Conservation (phyloP, 1,284 basidiomycete genomes). For the Phenoliferia sp. region DNA sequence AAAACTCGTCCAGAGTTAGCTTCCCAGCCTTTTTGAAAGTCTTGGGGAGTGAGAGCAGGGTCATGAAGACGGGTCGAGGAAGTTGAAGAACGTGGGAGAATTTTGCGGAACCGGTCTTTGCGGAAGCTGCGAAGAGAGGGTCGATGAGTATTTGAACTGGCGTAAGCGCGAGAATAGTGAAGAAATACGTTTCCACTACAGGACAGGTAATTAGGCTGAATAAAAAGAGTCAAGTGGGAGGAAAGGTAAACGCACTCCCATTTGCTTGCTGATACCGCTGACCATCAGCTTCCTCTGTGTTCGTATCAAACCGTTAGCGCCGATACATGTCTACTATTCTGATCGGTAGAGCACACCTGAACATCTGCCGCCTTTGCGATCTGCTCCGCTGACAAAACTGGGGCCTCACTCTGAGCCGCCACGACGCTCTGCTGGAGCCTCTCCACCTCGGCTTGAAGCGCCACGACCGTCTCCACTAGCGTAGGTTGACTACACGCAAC, state of each 20-base stretch:
- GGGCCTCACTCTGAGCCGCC: not conserved
- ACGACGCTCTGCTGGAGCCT: not conserved
- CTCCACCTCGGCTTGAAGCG: not conserved
- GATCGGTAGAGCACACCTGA: not conserved
- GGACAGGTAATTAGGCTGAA: not conserved
- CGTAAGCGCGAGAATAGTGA: too few relatives aligned
- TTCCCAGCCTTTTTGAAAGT: not conserved
- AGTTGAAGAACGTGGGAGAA: not conserved
- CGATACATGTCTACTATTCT: not conserved
- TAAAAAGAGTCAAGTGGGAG: not conserved
- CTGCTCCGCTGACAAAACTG: not conserved
- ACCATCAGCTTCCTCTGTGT: not conserved
- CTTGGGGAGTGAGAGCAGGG: not conserved
- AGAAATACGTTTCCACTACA: not conserved
- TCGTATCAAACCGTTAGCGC: not conserved
- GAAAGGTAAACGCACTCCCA: not conserved
- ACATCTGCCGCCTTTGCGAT: not conserved
- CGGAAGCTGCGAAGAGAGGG: not conserved
- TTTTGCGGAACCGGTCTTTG: not conserved
- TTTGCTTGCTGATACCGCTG: not conserved
- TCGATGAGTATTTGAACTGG: too few relatives aligned
- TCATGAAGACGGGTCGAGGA: not conserved
- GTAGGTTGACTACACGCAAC: not conserved
- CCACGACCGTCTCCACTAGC: not conserved
- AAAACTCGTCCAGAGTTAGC: not conserved